These are phyloP conservation scores for Fonsecaea pedrosoi DNA, from an alignment of 2,329 filamentous ascomycete species.

Conservation along the genomic window DNA sequence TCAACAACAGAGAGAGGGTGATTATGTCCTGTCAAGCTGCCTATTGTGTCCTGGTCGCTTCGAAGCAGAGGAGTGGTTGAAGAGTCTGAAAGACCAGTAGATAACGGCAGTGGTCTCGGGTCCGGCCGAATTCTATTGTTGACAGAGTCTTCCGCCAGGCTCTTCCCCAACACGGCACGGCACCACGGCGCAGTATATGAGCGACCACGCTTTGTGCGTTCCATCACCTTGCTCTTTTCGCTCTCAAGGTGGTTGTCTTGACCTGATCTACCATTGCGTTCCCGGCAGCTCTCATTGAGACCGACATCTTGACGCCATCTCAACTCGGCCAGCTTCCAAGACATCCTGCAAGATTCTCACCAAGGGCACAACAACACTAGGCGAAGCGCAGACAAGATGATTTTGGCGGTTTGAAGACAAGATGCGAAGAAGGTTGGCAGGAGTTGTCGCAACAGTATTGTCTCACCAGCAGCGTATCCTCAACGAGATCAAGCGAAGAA, in stretches of 20 bases:
- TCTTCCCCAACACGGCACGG: background rate
- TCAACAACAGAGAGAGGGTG: background rate
- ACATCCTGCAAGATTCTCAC: constrained; percentile 19
- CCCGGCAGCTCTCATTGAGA: constrained; percentile 25
- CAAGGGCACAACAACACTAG: background rate
- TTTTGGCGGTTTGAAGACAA: background rate
- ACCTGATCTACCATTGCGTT: constrained; percentile 7
- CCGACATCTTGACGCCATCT: constrained; percentile 36
- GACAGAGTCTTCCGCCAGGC: background rate
- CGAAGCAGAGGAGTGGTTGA: constrained; percentile 29
- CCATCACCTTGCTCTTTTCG: background rate
- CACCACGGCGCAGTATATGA: constrained; percentile 20
- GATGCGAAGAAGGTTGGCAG: background rate
- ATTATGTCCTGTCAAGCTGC: background rate
- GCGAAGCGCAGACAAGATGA: background rate
- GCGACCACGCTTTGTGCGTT: constrained; percentile 5
- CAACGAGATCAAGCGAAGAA: background rate
- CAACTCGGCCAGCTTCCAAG: constrained; percentile 36
- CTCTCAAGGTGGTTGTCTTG: background rate
- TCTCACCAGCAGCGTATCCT: background rate
- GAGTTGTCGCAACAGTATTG: background rate
- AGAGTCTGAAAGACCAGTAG: constrained; percentile 10
- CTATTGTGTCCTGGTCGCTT: constrained; percentile 5
- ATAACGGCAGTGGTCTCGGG: constrained; percentile 8
- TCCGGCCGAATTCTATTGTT: constrained; percentile 12